A percentile compares a stretch with the other conserved stretches of the same genome.
Conservation (phyloP, 306 rosid species). For the Myrica gale region DNA sequence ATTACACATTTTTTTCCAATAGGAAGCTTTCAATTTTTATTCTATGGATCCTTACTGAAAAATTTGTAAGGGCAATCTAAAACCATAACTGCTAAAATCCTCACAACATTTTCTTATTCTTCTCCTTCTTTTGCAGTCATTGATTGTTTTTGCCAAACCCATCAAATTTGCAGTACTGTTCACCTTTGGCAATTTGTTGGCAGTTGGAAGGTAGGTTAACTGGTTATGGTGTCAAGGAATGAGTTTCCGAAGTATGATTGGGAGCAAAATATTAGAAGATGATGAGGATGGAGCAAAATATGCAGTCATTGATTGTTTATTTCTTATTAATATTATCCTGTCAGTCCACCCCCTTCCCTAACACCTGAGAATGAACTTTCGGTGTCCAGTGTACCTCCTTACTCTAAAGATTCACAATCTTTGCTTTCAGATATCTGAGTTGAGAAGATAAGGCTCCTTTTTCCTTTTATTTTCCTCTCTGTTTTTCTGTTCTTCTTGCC, state of each 20-base stretch:
- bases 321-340: not conserved
- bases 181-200: conserved; percentile 85
- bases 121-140: conserved; percentile 65
- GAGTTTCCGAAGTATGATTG: not conserved
- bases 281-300: too few species aligned
- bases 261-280: not conserved
- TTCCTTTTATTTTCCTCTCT: too few species aligned
- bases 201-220: conserved; percentile 85
- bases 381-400: not conserved
- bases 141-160: conserved; percentile 75
- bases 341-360: not conserved
- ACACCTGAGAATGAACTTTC: not conserved
- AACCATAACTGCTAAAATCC: conserved; percentile 12
- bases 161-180: conserved; percentile 79
- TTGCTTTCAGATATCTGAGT: too few species aligned
- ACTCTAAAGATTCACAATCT: too few species aligned
- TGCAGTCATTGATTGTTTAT: not conserved
- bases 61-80: conserved; percentile 6
- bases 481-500: not conserved
- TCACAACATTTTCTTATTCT: conserved; percentile 21
- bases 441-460: too few species aligned
- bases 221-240: not conserved
- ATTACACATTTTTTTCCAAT: not conserved
- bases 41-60: not conserved
- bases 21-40: not conserved